Evolutionary conservation across 192 early-diverging fungal species (phyloP).

Genomic region (Martensiomyces pterosporus): DNA sequence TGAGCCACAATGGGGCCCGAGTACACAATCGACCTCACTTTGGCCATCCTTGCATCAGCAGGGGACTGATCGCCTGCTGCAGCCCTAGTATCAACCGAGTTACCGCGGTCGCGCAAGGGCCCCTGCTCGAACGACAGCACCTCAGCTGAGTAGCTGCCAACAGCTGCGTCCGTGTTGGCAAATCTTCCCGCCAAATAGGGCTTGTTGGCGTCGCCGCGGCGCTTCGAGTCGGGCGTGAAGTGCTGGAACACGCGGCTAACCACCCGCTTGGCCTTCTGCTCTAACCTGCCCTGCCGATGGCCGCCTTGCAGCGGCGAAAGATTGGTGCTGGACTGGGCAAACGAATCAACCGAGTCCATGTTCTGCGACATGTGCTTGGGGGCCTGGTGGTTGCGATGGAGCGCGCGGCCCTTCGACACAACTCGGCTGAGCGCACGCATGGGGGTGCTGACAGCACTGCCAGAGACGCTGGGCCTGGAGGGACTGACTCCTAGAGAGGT

Average conservation of each 20-base stretch:
- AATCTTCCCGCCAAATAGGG: slow-evolving; percentile 41
- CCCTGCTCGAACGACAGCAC: slow-evolving; percentile 27
- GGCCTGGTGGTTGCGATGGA: slow-evolving; percentile 21
- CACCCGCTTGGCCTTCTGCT: slow-evolving; percentile 27
- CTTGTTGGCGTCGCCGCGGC: background rate
- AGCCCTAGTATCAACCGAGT: slow-evolving; percentile 24
- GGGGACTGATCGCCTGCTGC: background rate
- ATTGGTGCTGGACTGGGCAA: background rate
- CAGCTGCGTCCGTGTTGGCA: slow-evolving; percentile 36
- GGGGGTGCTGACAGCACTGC: slow-evolving; percentile 4
- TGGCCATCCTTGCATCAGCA: slow-evolving; percentile 7
- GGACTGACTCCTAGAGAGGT: background rate
- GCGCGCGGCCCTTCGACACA: slow-evolving; percentile 24
- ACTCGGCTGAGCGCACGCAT: slow-evolving; percentile 25
- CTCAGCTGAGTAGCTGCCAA: slow-evolving; percentile 35
- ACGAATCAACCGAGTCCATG: slow-evolving; percentile 18
- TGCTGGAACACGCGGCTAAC: slow-evolving; percentile 36
- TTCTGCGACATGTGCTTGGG: too few species aligned
- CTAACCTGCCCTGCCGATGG: slow-evolving; percentile 7
- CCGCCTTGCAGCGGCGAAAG: slow-evolving; percentile 11
- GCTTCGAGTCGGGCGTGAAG: slow-evolving; percentile 12
- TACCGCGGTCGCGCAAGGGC: slow-evolving; percentile 16
- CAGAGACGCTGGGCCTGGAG: slow-evolving; percentile 20
- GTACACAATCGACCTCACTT: slow-evolving; percentile 41
- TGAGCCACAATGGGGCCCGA: slow-evolving; percentile 38